Base-by-base conservation (phyloP, 345 rosid genomes). In the Triadica sebifera region DNA sequence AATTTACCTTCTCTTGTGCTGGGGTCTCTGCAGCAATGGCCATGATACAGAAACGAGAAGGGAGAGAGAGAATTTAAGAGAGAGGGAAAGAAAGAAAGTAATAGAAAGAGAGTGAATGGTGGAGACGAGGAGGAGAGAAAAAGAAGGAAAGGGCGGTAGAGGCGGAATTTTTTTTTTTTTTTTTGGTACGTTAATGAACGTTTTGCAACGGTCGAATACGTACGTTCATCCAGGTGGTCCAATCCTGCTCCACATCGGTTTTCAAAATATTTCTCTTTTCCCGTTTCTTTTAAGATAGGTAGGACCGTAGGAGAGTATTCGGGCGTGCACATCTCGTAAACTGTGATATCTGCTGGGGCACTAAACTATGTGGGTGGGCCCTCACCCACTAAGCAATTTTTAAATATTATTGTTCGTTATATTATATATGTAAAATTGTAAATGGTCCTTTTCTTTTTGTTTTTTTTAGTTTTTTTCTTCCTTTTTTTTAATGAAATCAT, bases 1-100 rank as follows among this genome's bases (percentile, higher is more conserved):
- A 58, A 20, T 10, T 67, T 65, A 88, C 98, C 87, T 89, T 87
- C 47, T 88, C 91, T 63, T 80, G 90, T 24, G 87, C 77, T 2
- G 86, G 89, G 38, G 80, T 74, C 72, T 91, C 94, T 50, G 91
- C 75, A 79, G 88, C 87, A 51, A 91, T 91, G 81, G 90, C 93
- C 97, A 89, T 91, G 67, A 61, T 67, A 72, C 51, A 71, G 72
- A 71, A 38, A 79, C 11, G 62, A 29, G 66, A 67, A 55, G 12
- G 69, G 37, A 15, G 63, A n/a, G 65, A 60, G 6, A 55, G 6
- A 55, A 17, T 22, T 29, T 11, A 6, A 25, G 5, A 63, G 43
- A 57, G 75, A 68, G n/a, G n/a, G 24, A 49, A 5, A 47, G 17
- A 39, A 9, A 62, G n/a, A 9, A 12, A 9, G 15, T 50, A 11